Conservation (phyloP, 257 asterid genomes). For the Lavandula angustifolia region DNA sequence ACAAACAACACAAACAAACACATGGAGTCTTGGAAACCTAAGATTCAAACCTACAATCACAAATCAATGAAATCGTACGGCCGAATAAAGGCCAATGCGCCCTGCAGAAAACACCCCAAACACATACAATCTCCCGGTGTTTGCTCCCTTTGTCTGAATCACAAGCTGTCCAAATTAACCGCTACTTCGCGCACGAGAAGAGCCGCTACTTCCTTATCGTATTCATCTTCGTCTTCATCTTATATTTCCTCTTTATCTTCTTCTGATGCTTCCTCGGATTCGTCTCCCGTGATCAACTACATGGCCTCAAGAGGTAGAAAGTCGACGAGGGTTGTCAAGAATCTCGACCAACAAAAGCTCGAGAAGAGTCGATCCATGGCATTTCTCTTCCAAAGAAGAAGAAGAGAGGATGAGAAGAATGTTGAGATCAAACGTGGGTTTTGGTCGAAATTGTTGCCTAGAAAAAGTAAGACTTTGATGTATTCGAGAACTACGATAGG, state of each 20-base stretch:
- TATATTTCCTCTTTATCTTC: constrained; percentile 63
- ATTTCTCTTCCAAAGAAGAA: constrained; percentile 38
- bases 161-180: constrained; percentile 48
- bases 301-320: constrained; percentile 26
- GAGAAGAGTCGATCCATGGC: constrained; percentile 67
- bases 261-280: constrained; percentile 46
- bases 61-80: constrained; percentile 22
- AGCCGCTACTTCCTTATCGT: constrained; percentile 23
- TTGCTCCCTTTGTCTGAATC: constrained; percentile 67
- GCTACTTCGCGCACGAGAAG: constrained; percentile 1
- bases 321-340: constrained; percentile 34
- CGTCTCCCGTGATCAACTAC: constrained; percentile 49
- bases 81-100: constrained; percentile 32
- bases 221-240: constrained; percentile 46
- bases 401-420: constrained; percentile 32
- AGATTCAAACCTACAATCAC: constrained; percentile 16
- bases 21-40: constrained; percentile 48
- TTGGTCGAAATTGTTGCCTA: constrained; percentile 58
- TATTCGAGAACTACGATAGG: constrained; percentile 53
- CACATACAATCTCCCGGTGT: constrained; percentile 86
- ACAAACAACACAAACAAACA: neutral
- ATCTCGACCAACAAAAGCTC: constrained; percentile 34
- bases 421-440: constrained; percentile 45
- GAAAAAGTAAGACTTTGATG: constrained; percentile 44
- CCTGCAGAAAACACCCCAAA: constrained; percentile 75